phyloP scores from a whole-genome alignment of 2,329 filamentous ascomycete species.

The Aureobasidium sp. region DNA sequence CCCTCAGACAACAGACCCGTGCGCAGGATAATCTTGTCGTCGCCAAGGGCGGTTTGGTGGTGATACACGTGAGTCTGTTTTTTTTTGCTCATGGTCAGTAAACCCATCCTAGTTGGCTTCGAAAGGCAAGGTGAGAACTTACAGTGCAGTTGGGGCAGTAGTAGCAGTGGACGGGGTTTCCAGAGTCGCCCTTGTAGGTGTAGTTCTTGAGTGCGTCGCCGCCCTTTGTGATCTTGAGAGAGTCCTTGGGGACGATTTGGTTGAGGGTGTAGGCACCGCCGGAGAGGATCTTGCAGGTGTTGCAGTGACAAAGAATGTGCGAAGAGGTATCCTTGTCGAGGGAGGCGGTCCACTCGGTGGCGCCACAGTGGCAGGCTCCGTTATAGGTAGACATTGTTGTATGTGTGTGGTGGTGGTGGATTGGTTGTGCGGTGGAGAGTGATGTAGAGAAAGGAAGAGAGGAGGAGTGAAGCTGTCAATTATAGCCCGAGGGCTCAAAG shows the following conservation, averaged over 20 bases:
- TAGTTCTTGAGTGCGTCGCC: slow-evolving; percentile 40
- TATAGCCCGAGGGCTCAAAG: neutral
- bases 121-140: slow-evolving; percentile 14
- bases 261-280: slow-evolving; percentile 47
- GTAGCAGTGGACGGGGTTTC: slow-evolving; percentile 49
- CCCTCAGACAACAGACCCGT: slow-evolving; percentile 42
- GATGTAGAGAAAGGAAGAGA: neutral
- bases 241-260: slow-evolving; percentile 43
- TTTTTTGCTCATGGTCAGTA: neutral
- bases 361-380: slow-evolving; percentile 49
- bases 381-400: slow-evolving; percentile 36
- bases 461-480: neutral
- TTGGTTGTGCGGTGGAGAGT: neutral
- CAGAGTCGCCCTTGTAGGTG: slow-evolving; percentile 49
- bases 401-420: neutral
- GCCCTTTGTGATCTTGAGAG: slow-evolving; percentile 46
- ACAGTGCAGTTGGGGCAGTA: slow-evolving; percentile 49
- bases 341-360: slow-evolving; percentile 44
- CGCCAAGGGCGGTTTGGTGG: slow-evolving; percentile 44
- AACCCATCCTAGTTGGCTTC: too few species aligned
- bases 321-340: slow-evolving; percentile 38
- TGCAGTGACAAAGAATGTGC: slow-evolving; percentile 47
- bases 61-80: slow-evolving; percentile 42
- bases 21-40: slow-evolving; percentile 45
- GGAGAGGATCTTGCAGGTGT: slow-evolving; percentile 48